Base-by-base conservation (phyloP, 1,284 basidiomycete species). In the Apiotrichum akiyoshidainum region DNA sequence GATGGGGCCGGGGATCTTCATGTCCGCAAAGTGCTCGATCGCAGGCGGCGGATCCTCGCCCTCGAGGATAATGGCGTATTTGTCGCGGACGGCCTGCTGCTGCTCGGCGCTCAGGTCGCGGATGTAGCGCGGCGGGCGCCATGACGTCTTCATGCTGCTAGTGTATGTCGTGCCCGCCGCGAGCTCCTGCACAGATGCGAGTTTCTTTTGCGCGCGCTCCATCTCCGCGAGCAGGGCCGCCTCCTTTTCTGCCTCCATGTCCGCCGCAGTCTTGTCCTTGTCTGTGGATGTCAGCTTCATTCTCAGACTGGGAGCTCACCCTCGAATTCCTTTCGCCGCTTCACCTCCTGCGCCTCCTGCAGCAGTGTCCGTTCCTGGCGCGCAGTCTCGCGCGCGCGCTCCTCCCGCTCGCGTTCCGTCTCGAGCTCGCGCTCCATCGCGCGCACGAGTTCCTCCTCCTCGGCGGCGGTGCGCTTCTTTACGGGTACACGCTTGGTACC, bases 91-190 rank as follows among this genome's bases (percentile, higher is more conserved):
- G 61, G 81, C 83, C 57, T 84, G 83, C 70, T 92, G 83, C 60
- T 94, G 84, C 46, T 86, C 86, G 46, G 84, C 81, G 0, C 86
- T 77, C 45, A 88, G 81, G 35, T 86, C 83, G 22, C 87, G 84
- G 59, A 99, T 86, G 73, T 89, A 96, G 50, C 80, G 81, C 22
- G 96, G 96, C 33, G 96, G 85, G 58, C 82, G 79, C 96, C 96
- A 99, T 88, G 87, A 86, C 14, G 93, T 86, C 73, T 86, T 87
- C 61, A 99, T 74, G 35, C 91, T 83, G 68, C 97, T 90, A 0
- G 87, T 90, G 72, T 95, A 99, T 45, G 85, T 83, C 55, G 96
- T 93, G 13, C 94, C 96, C 71, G 91, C 87, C 2, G 96, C 95
- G 34, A 99, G 79, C 74, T 99, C 96, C 69, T 91, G 80, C 64